Conservation (phyloP, 192 early-diverging fungal species). For the Backusella westeae region DNA sequence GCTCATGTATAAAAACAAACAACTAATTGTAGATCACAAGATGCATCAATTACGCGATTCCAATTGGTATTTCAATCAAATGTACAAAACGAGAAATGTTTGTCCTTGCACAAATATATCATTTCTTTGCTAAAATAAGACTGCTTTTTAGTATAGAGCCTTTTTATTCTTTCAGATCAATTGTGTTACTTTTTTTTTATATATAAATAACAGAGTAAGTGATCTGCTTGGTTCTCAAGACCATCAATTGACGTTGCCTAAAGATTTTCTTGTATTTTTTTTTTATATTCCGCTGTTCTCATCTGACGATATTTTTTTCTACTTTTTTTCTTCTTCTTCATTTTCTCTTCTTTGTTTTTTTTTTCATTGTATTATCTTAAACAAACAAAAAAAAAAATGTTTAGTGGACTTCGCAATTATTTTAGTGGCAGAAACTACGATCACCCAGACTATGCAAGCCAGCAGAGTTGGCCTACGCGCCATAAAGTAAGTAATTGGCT, state of each 20-base stretch:
- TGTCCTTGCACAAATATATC: too few species aligned
- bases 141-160: too few species aligned
- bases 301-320: background rate
- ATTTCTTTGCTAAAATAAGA: too few species aligned
- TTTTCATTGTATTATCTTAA: background rate
- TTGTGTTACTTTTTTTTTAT: background rate
- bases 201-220: background rate
- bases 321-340: background rate
- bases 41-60: too few species aligned
- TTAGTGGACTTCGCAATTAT: background rate
- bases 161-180: background rate
- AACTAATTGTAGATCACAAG: too few species aligned
- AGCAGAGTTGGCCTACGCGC: background rate
- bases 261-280: background rate
- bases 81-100: too few species aligned
- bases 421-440: background rate
- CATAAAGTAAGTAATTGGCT: slow-evolving; percentile 9
- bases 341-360: background rate
- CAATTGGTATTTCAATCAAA: too few species aligned
- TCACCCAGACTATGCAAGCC: background rate
- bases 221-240: background rate
- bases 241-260: background rate
- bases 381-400: background rate
- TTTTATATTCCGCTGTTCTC: background rate
- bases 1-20: too few species aligned